A percentile compares a stretch with the other conserved stretches of the same genome.
Evolutionary conservation across 257 asterid genomes (phyloP).

Genomic region (Avicennia marina): DNA sequence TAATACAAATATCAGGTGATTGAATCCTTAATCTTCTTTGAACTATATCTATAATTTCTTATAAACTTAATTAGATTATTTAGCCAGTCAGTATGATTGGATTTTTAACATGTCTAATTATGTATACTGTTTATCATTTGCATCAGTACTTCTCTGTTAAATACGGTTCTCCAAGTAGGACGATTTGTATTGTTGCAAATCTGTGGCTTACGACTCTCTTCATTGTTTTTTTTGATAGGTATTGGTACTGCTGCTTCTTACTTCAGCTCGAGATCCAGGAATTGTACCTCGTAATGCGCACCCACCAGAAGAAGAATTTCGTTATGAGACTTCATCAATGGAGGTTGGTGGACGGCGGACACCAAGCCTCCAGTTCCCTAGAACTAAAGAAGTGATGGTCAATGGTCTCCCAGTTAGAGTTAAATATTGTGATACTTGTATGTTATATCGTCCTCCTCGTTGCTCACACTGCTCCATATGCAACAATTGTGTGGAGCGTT

Average conservation of each 20-base stretch:
- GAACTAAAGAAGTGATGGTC: constrained; percentile 94
- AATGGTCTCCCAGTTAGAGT: constrained; percentile 89
- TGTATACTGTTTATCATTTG: too few species aligned
- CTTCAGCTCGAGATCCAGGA: constrained; percentile 97
- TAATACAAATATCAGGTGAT: too few species aligned
- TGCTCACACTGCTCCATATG: constrained; percentile 99
- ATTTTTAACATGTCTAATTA: too few species aligned
- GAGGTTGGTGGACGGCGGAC: constrained; percentile 94
- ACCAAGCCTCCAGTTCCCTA: constrained; percentile 90
- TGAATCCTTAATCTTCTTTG: too few species aligned
- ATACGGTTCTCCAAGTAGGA: too few species aligned
- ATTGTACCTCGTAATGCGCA: constrained; percentile 92
- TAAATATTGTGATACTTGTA: constrained; percentile 96
- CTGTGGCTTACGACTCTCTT: constrained; percentile 12
- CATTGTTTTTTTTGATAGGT: constrained; percentile 53
- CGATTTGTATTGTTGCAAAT: neutral
- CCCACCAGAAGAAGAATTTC: constrained; percentile 97
- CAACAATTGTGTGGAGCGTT: constrained; percentile 93
- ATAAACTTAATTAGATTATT: too few species aligned
- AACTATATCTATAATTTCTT: too few species aligned
- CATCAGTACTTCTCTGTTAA: too few species aligned
- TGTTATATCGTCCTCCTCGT: constrained; percentile 98
- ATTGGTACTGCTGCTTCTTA: constrained; percentile 65
- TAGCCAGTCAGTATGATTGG: too few species aligned
- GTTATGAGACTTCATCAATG: constrained; percentile 63